Evolutionary conservation across 495 filamentous ascomycete genomes (phyloP).

Genomic region (Xylaria venustula): DNA sequence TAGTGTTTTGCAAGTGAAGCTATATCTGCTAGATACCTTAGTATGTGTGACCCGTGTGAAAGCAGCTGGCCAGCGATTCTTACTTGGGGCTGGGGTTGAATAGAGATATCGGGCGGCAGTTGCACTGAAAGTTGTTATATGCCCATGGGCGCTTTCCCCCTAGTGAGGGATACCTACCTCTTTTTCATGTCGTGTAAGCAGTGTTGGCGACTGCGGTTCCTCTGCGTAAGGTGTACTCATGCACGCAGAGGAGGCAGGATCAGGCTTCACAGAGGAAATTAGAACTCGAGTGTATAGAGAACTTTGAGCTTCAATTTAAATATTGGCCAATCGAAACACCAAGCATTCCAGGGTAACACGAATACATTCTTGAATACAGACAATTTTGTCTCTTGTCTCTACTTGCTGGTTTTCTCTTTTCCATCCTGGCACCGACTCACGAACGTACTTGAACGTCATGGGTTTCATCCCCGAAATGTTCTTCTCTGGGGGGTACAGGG

Average conservation of each 20-base stretch:
- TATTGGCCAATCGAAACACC: too few species aligned
- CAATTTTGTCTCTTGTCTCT: not conserved
- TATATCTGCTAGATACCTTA: not conserved
- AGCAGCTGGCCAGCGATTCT: too few species aligned
- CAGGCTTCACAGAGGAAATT: not conserved
- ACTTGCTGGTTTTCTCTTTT: not conserved
- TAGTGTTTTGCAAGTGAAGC: not conserved
- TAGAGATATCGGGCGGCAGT: not conserved
- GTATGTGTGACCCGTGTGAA: too few species aligned
- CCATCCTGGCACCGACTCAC: too few species aligned
- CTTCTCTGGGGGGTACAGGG: too few species aligned
- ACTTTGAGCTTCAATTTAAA: not conserved
- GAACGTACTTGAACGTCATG: too few species aligned
- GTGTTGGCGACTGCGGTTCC: not conserved
- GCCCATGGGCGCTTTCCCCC: not conserved
- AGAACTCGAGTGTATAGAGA: too few species aligned
- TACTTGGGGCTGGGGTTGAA: too few species aligned
- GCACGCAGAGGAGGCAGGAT: not conserved
- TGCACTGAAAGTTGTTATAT: not conserved
- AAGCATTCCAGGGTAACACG: not conserved
- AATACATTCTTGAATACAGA: not conserved
- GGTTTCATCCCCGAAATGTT: conserved; percentile 10
- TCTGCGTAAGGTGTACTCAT: not conserved
- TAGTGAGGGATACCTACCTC: not conserved
- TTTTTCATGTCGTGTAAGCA: not conserved